Evolutionary conservation across 1,284 basidiomycete genomes (phyloP), one percentile per base, ranked within the genome.

Genomic region (Albatrellus sp.): DNA sequence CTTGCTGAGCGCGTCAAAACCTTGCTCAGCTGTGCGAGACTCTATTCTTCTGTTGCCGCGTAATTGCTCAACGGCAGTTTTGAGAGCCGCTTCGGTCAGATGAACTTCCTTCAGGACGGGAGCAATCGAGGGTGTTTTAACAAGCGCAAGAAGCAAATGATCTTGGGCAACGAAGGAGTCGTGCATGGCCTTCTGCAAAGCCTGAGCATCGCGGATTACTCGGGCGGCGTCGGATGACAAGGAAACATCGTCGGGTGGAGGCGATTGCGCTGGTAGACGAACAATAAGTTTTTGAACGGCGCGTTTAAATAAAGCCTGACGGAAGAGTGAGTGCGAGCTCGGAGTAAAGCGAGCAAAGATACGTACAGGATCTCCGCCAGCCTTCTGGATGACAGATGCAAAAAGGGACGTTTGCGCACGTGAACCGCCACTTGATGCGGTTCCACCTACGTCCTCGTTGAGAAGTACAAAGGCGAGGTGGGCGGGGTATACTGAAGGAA

Each of bases 161-260:
- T 98, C 93, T 60, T 96, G 86, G 0, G 93, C 92, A 49, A 98
- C 86, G 62, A 85, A 97, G 5, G 85, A 80, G 62, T 97, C 94
- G 59, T 90, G 86, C 84, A 88, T 88, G 8, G 79, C 85, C 63
- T 90, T 90, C 57, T 88, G 85, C 8, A 89, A 65, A 14, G 68
- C 72, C 50, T 90, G 83, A 0, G 92, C 90, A 52, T 89, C 85
- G 16, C 80, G 76, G 20, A 96, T 63, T 37, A 91, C 76, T 55
- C 84, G 82, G 51, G 76, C 57, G 10, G 77, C 60, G 5, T 75
- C 67, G 4, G 75, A 63, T 34, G 82, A 78, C 39, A 91, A 60
- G 1, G 77, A 68, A 10, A 78, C 73, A 36, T 91, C 87, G 43
- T 89, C 82, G 0, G 92, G 92, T 13, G 89, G 70, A 28, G 91